Percentiles rank a stretch among this genome's conserved stretches.
Evolutionary conservation across 2,329 filamentous ascomycete species (phyloP).

Genomic region (Drechslerella coelobrocha): DNA sequence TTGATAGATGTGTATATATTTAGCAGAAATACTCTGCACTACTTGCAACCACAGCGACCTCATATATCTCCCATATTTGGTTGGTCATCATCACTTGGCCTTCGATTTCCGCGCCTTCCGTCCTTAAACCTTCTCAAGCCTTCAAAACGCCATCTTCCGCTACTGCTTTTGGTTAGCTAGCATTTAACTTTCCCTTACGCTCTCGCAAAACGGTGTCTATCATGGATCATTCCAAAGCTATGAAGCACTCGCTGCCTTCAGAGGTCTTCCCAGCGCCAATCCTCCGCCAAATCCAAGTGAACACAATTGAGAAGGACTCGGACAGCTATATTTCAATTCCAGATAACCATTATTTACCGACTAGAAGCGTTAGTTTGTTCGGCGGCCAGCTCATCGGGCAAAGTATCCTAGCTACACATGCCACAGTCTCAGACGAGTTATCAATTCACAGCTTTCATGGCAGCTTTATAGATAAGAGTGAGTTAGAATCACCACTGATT

Average conservation of each 20-base stretch:
- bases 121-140: no score
- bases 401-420: slow-evolving; percentile 22
- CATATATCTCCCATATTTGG: no score
- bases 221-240: neutral
- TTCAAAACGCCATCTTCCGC: no score
- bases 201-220: neutral
- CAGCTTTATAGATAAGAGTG: slow-evolving; percentile 41
- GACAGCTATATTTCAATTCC: slow-evolving; percentile 18
- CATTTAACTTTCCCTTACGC: neutral
- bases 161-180: no score
- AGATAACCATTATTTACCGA: slow-evolving; percentile 28
- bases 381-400: slow-evolving; percentile 41
- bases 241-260: neutral
- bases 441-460: slow-evolving; percentile 29
- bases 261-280: slow-evolving; percentile 15
- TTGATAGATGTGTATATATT: no score
- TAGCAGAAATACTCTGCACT: no score
- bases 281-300: slow-evolving; percentile 24
- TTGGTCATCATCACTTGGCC: no score
- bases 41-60: no score
- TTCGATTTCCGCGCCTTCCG: no score
- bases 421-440: slow-evolving; percentile 17
- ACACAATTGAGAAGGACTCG: slow-evolving; percentile 23
- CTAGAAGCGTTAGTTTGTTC: slow-evolving; percentile 34
- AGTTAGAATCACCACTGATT: neutral